phyloP scores from a whole-genome alignment of 306 rosid species.

The Leucaena leucocephala region DNA sequence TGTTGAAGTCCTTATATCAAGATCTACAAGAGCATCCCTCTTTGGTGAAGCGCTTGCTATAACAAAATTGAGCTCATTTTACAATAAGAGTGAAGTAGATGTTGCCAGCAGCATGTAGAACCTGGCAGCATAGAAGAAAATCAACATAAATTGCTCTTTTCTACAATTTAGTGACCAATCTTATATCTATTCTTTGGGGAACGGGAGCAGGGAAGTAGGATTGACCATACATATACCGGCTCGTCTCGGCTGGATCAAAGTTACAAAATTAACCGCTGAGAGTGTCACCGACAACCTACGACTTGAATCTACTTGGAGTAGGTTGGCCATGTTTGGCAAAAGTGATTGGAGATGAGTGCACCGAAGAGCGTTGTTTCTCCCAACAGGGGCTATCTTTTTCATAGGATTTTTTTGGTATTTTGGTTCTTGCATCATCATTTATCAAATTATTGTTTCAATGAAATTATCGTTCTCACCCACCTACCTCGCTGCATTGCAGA shows the following conservation, averaged over 20 bases:
- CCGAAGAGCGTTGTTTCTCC: slow-evolving; percentile 3
- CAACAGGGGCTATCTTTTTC: neutral
- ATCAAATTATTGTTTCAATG: neutral
- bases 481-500: neutral
- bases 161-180: slow-evolving; percentile 6
- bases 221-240: slow-evolving; percentile 9
- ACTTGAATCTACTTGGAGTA: slow-evolving; percentile 13
- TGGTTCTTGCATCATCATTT: neutral
- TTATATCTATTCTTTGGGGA: slow-evolving; percentile 1
- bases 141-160: slow-evolving; percentile 3
- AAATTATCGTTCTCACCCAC: neutral
- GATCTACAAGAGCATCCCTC: slow-evolving; percentile 85
- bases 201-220: slow-evolving; percentile 27
- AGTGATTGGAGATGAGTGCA: slow-evolving; percentile 12
- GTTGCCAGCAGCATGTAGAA: slow-evolving; percentile 59
- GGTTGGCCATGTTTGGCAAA: slow-evolving; percentile 15
- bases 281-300: slow-evolving; percentile 18
- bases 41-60: slow-evolving; percentile 80
- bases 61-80: slow-evolving; percentile 72
- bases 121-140: slow-evolving; percentile 21
- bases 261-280: slow-evolving; percentile 1
- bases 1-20: slow-evolving; percentile 80
- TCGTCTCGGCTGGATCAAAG: slow-evolving; percentile 29
- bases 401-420: neutral
- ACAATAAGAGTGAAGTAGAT: slow-evolving; percentile 50